Base-by-base conservation (phyloP, 148 eudicot genomes). In the Heliamphora exappendiculata region DNA sequence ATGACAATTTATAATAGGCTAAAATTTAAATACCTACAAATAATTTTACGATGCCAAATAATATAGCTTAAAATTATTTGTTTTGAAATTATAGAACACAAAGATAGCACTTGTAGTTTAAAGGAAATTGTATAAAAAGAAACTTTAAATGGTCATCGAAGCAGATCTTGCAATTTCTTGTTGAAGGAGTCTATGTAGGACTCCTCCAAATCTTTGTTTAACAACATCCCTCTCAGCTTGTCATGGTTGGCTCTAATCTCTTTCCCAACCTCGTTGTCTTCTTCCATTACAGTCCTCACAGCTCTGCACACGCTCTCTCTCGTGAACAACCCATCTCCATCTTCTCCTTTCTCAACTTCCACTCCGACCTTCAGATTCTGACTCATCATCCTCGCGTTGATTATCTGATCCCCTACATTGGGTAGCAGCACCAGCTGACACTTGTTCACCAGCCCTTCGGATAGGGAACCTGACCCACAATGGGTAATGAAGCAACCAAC, bases 211-310 rank as follows among this genome's bases (percentile, higher is more conserved):
- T 72, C 62, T 34, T 72, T 72, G 16, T 19, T 53, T 20, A 22
- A 11, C 75, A 73, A 13, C 12, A 10, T 0, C 64, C 54, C 75
- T 41, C 65, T 73, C 31, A 73, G 0, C 47, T 73, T 55, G 4
- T 7, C 75, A 39, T 73, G 62, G 47, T 73, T 73, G 5, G 10
- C 65, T 39, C 64, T 55, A 1, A 55, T n/a, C 64, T 73, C 75
- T 17, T 73, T 36, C 11, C 45, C 63, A 12, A 73, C 49, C 31
- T 34, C 22, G 53, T 55, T 17, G n/a, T 26, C 64, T 73, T 53
- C 74, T 13, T 70, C 73, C 73, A 70, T 70, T n/a, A 47, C 73
- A 49, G 37, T 44, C 73, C 73, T 70, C 41, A 72, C 75, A 1
- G 75, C 75, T n/a, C 20, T 53, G 12, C 41, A 51, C 7, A 72